phyloP scores from a whole-genome alignment of 139 green algal genomes.

The Eudorina sp. region DNA sequence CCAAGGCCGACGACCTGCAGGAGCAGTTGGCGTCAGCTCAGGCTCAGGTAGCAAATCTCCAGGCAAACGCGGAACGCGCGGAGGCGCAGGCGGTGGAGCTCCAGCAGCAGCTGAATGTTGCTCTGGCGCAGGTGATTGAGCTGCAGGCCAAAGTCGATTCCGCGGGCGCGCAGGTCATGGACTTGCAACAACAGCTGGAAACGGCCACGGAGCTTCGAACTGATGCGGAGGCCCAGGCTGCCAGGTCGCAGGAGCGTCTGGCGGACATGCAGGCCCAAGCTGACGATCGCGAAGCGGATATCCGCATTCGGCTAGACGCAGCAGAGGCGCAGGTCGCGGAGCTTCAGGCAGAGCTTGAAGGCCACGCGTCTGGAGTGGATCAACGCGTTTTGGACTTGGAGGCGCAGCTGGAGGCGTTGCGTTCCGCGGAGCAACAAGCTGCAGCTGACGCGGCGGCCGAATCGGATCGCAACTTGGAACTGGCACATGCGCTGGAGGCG shows the following conservation, averaged over 20 bases:
- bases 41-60: not conserved
- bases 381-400: constrained; percentile 5
- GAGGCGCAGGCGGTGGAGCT: not conserved
- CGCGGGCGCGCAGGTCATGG: not conserved
- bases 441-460: not conserved
- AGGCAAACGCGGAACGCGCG: not conserved
- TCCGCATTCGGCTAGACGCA: not conserved
- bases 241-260: not conserved
- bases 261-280: not conserved
- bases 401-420: constrained; percentile 9
- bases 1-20: not conserved
- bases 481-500: constrained; percentile 17
- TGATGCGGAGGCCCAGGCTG: not conserved
- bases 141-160: constrained; percentile 6
- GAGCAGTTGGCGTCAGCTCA: not conserved
- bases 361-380: not conserved
- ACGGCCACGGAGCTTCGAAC: not conserved
- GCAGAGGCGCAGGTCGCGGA: constrained; percentile 2
- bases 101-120: not conserved
- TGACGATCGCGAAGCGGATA: not conserved
- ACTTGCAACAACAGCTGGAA: not conserved
- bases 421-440: constrained; percentile 2
- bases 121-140: no score
- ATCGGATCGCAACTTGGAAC: constrained; percentile 5
- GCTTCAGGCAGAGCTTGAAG: constrained; percentile 25